These are phyloP conservation scores for Salix arbutifolia DNA, from an alignment of 345 rosid species.

Conservation along the genomic window DNA sequence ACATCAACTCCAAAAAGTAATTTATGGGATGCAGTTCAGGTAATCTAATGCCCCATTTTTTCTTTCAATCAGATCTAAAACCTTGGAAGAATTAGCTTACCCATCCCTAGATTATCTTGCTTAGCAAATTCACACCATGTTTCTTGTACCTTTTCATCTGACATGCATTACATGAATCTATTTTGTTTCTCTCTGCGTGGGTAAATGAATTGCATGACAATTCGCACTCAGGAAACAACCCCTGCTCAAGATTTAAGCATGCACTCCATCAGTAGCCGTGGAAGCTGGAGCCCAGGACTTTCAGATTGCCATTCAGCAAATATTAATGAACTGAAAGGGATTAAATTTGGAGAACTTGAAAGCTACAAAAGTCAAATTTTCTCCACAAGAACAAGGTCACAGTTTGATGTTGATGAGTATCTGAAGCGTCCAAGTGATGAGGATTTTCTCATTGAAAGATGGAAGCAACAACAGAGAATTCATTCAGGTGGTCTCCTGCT, in stretches of 20 bases:
- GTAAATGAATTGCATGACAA: background rate
- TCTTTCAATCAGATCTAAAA: background rate
- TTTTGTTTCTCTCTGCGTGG: background rate
- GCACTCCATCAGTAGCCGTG: slow-evolving; percentile 60
- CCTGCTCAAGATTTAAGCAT: slow-evolving; percentile 35
- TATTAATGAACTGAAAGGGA: slow-evolving; percentile 22
- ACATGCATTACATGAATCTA: background rate
- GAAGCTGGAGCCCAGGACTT: slow-evolving; percentile 72
- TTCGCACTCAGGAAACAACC: slow-evolving; percentile 38
- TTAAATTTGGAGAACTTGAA: slow-evolving; percentile 22
- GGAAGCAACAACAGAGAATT: slow-evolving; percentile 66
- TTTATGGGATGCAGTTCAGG: slow-evolving; percentile 41
- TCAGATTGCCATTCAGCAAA: slow-evolving; percentile 23
- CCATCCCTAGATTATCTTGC: background rate
- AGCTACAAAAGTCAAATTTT: slow-evolving; percentile 12
- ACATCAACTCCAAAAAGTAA: slow-evolving; percentile 28
- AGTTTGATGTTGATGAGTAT: slow-evolving; percentile 56
- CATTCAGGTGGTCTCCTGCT: slow-evolving; percentile 61
- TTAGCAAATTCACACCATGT: background rate
- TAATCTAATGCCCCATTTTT: slow-evolving; percentile 11
- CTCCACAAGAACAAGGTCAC: slow-evolving; percentile 19
- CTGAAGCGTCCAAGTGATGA: slow-evolving; percentile 44
- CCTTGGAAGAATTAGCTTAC: background rate
- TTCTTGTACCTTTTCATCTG: background rate
- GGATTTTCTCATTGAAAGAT: slow-evolving; percentile 53